These are phyloP conservation scores for Mucor sp. DNA, from an alignment of 371 early-diverging fungal species.

Conservation along the genomic window DNA sequence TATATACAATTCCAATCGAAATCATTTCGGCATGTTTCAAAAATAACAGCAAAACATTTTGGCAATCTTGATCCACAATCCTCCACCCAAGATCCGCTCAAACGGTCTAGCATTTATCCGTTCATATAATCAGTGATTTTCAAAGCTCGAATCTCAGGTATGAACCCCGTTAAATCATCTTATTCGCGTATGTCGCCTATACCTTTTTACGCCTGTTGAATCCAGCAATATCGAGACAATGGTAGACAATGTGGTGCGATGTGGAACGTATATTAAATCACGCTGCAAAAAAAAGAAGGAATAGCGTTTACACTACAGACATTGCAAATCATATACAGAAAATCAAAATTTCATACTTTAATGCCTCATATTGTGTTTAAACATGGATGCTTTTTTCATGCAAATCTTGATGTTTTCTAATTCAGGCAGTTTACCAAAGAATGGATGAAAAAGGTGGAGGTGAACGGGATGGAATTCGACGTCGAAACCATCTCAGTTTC, in stretches of 20 bases:
- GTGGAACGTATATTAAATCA: no score
- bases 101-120: neutral
- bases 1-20: neutral
- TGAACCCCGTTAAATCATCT: neutral
- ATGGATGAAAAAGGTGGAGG: neutral
- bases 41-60: neutral
- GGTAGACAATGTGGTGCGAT: neutral
- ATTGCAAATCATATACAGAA: neutral
- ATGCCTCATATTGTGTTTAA: neutral
- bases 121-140: neutral
- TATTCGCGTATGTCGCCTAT: constrained; percentile 1
- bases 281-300: neutral
- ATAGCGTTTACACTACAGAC: no score
- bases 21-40: neutral
- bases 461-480: neutral
- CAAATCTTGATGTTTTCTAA: neutral
- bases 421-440: neutral
- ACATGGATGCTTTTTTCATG: neutral
- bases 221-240: neutral
- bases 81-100: neutral
- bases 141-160: neutral
- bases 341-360: neutral
- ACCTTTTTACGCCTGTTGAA: neutral
- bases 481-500: neutral
- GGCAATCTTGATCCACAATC: neutral